Evolutionary conservation across 495 filamentous ascomycete species (phyloP), one percentile per base, ranked within the genome.

Genomic region (Clohesyomyces aquaticus): DNA sequence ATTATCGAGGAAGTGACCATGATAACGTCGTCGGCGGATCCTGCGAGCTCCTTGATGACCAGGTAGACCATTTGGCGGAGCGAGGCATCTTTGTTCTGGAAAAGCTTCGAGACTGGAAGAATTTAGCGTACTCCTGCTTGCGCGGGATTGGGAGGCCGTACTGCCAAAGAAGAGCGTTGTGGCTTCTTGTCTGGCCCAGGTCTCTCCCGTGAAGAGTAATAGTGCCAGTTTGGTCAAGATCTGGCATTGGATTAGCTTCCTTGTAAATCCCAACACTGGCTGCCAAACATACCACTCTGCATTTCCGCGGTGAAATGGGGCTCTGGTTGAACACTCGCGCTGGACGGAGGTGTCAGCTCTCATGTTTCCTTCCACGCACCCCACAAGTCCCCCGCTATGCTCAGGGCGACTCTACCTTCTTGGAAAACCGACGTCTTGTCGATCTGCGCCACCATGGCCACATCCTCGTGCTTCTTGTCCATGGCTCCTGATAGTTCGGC

Each of bases 51-150:
- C 83, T 70, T 97, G 80, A 98, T 87, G 67, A 96, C 87, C 28
- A 98, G 82, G 79, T 98, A 96, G 35, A 99, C 93, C 93, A 98
- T 98, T 81, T 99, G 94, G 71, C 94, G 91, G 76, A 99, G 83
- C 66, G 90, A 91, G 68, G 93, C 90, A 86, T 99, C 94, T 77
- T 96, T 96, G 78, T 97, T 97, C 79, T 99, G 94, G 82, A 99
- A 99, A 60, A 99, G 86, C 81, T 99, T 99, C 63, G 93, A 96
- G 76, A 99, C 59, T 69, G 55, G 21, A 11, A 1, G 2, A 1
- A 16, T 49, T 68, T 45, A 67, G 65, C 22, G 19, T 27, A 4
- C 1, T 16, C 16, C 23, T 16, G 1, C 11, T 9, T 38, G 25
- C 6, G 21, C 21, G n/a, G 45, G n/a, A 14, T 41, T 9, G 4